Conservation (phyloP, 805 yeast genomes). For the Metschnikowia chrysomelidarum region DNA sequence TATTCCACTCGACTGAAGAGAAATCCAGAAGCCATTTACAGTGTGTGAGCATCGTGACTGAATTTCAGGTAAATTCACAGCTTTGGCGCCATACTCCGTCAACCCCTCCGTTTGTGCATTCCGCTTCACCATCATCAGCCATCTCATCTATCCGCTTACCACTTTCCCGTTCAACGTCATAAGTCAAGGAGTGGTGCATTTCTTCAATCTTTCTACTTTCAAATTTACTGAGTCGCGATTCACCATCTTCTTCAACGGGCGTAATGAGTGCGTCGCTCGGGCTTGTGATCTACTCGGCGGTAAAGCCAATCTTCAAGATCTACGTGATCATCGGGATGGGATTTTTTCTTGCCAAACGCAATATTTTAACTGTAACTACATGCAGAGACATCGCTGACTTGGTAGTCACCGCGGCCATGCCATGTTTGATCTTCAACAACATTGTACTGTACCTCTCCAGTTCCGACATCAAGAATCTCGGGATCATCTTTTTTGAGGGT, state of each 20-base stretch:
- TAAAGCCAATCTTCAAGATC: conserved; percentile 84
- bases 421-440: conserved; percentile 73
- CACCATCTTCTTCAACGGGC: not conserved
- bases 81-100: too few species aligned
- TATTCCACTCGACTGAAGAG: too few species aligned
- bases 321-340: conserved; percentile 71
- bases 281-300: conserved; percentile 68
- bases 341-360: conserved; percentile 56
- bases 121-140: too few species aligned
- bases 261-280: conserved; percentile 40
- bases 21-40: too few species aligned
- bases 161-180: too few species aligned
- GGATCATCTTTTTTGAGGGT: conserved; percentile 53
- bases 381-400: conserved; percentile 68
- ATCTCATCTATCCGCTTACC: too few species aligned
- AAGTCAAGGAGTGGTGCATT: too few species aligned
- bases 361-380: conserved; percentile 61
- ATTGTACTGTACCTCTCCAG: conserved; percentile 65
- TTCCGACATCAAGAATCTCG: conserved; percentile 67
- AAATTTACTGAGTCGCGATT: too few species aligned
- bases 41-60: too few species aligned
- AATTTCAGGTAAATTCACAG: too few species aligned
- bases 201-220: too few species aligned
- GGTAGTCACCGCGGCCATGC: conserved; percentile 66
- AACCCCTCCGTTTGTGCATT: too few species aligned